Evolutionary conservation across 2,329 filamentous ascomycete genomes (phyloP), one percentile per base, ranked within the genome.

Genomic region (Aspergillus pseudoviridinutans): DNA sequence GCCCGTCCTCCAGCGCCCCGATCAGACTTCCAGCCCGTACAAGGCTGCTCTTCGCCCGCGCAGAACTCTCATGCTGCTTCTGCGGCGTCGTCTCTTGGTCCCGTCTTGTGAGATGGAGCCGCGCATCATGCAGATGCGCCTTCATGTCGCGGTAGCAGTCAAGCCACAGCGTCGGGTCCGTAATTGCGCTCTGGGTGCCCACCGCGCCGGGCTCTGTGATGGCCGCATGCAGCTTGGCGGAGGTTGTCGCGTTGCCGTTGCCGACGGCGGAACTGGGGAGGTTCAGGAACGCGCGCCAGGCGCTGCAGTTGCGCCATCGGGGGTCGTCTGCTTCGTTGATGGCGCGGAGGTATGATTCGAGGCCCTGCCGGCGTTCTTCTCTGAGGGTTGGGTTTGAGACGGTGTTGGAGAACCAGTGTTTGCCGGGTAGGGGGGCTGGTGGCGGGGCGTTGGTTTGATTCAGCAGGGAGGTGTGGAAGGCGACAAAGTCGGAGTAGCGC

Each of bases 401-500:
- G 0, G 84, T 87, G 58, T 78, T 78, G 35, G 81, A 73, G 58
- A 87, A 80, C 84, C 84, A 87, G 10, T 81, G 82, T 67, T 88
- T 88, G 0, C 76, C 68, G 1, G 85, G 85, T 0, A 87, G 75
- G 0, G 82, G 63, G 0, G 73, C 74, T 0, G 85, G 84, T 2
- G 85, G 84, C 8, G 81, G 64, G 10, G 72, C 60, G 61, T 78
- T 79, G 6, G 80, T 78, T 62, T 84, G 79, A 24, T 77, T 75
- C 35, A 74, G 74, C 6, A 87, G 76, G 2, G 77, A 71, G 3
- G 71, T 70, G 71, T 88, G 79, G 56, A 88, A 81, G 54, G 77
- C 66, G 47, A 76, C 69, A 71, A 88, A 88, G 71, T 87, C 85
- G 53, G 83, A 85, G 76, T 87, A 88, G 63, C 85, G 84, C 70